Evolutionary conservation across 2,329 filamentous ascomycete genomes (phyloP).

Genomic region (Penicillium hordei): DNA sequence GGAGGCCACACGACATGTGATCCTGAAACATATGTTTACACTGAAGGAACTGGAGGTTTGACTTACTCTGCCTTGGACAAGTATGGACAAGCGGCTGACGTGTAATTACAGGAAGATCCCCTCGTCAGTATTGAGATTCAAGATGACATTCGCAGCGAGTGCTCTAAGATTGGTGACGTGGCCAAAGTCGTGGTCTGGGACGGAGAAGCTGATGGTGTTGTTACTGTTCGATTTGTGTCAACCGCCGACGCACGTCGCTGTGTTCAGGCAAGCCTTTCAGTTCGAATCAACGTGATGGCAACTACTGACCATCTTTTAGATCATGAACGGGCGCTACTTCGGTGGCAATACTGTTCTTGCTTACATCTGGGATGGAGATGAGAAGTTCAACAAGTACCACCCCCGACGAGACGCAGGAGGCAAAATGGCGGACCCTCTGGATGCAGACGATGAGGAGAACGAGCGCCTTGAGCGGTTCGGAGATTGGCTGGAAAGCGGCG

Average conservation of each 20-base stretch:
- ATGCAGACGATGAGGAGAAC: conserved; percentile 50
- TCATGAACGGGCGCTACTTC: conserved; percentile 80
- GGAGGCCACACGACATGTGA: conserved; percentile 55
- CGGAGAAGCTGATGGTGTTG: conserved; percentile 77
- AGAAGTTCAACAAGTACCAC: conserved; percentile 70
- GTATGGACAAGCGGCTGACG: conserved; percentile 19
- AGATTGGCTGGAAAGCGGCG: conserved; percentile 45
- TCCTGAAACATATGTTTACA: conserved; percentile 93
- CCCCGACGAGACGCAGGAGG: conserved; percentile 39
- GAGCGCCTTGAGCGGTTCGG: conserved; percentile 50
- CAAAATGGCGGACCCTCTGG: conserved; percentile 32
- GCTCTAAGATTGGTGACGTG: conserved; percentile 78
- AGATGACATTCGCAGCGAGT: conserved; percentile 89
- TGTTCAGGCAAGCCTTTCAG: conserved; percentile 48
- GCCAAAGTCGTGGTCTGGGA: conserved; percentile 93
- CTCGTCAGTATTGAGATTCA: conserved; percentile 85
- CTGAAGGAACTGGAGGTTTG: conserved; percentile 70
- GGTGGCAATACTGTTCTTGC: conserved; percentile 71
- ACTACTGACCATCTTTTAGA: conserved; percentile 30
- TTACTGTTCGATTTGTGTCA: conserved; percentile 78
- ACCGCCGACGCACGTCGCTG: conserved; percentile 70
- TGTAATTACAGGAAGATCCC: conserved; percentile 63
- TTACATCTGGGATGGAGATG: conserved; percentile 66
- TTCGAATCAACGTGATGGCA: not conserved
- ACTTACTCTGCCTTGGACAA: not conserved